Base-by-base conservation (phyloP, 176 grass and related monocot genomes). In the Hordeum marinum region DNA sequence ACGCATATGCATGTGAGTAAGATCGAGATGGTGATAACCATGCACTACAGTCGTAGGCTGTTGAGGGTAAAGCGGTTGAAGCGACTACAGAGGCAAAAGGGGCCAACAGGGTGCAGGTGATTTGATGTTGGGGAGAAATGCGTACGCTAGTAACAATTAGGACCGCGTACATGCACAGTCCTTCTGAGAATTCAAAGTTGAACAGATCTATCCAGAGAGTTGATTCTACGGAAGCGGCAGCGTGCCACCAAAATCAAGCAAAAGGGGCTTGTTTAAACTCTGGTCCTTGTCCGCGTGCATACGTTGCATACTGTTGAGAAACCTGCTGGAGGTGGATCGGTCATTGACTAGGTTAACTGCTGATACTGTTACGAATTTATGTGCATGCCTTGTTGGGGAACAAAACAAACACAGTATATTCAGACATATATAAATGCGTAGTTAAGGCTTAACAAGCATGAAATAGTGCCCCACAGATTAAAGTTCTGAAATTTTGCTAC, bases 1-100 rank as follows among this genome's bases (percentile, higher is more conserved):
- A 48, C 8, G 23, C 61, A 11, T 6, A 39, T 41, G 68, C 37
- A 24, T 70, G 24, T 34, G 63, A 31, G 24, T 18, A 48, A 31
- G 66, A 64, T 21, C n/a, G 29, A 29, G 29, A 39, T 42, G 24
- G 62, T 64, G 62, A 11, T 31, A 14, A 23, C 24, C 5, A 32
- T 6, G 10, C 17, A 35, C 66, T 50, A 87, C 65, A 63, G 67
- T 65, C 7, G 45, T 1, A 60, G 60, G 50, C 76, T 85, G 68
- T 82, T 81, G 11, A 48, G 39, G 82, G 70, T 69, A 62, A 62
- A 67, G 62, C 12, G 1, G 63, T 11, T 69, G 82, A 89, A 82
- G 83, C 39, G 78, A 85, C 88, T 77, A 85, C 6, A 85, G 77
- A 77, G 69, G 83, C 62, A 77, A 89, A 89, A 89, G 77, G 37